These are phyloP conservation scores for Carex cristatella DNA, from an alignment of 176 grass and related monocot genomes.

Conservation along the genomic window DNA sequence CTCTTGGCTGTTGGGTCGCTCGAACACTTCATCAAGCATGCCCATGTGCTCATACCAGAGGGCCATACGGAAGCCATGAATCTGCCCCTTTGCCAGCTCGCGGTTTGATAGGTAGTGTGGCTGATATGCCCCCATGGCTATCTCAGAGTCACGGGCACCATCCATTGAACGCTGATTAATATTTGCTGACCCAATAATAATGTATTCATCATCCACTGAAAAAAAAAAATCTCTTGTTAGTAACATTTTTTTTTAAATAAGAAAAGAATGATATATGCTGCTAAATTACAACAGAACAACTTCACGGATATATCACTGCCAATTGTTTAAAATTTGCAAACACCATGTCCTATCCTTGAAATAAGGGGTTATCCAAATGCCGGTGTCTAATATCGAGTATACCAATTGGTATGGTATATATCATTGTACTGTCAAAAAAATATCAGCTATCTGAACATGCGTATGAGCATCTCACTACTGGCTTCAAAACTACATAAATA, in stretches of 20 bases:
- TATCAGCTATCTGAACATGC: neutral
- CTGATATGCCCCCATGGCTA: conserved; percentile 76
- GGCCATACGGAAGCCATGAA: conserved; percentile 82
- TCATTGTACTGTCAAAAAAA: neutral
- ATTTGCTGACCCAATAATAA: conserved; percentile 81
- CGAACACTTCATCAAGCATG: conserved; percentile 60
- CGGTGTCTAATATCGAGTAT: neutral
- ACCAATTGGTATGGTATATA: neutral
- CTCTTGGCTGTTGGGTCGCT: conserved; percentile 46
- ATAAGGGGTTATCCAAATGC: neutral
- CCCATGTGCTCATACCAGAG: conserved; percentile 94
- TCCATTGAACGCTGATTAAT: conserved; percentile 98
- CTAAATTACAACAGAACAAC: neutral
- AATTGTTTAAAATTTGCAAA: neutral
- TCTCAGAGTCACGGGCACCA: conserved; percentile 76
- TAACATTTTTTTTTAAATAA: conserved; percentile 4
- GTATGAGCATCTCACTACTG: neutral
- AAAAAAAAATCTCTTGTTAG: conserved; percentile 12
- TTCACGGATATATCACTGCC: neutral
- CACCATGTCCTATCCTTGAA: neutral
- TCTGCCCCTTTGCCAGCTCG: conserved; percentile 58
- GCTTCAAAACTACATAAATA: neutral
- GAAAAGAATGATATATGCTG: neutral
- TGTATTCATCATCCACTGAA: conserved; percentile 87
- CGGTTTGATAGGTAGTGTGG: conserved; percentile 49